Conservation (phyloP, 2,329 filamentous ascomycete genomes). For the Lachnum nothofagi region DNA sequence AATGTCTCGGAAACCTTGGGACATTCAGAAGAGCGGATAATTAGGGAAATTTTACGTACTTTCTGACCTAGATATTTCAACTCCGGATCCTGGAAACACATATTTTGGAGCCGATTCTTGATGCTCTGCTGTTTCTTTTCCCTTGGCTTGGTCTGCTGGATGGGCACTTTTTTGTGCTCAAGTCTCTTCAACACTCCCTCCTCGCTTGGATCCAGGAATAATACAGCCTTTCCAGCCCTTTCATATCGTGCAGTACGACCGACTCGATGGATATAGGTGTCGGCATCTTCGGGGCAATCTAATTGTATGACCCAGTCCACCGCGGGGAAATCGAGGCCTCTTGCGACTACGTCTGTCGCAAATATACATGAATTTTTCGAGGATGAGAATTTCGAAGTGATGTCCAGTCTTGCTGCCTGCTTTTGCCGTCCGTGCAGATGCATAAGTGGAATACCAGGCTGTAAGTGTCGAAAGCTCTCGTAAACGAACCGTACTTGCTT, state of each 20-base stretch:
- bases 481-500: constrained; percentile 97
- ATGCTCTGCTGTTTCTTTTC: constrained; percentile 86
- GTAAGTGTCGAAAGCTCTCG: constrained; percentile 85
- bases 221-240: constrained; percentile 75
- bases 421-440: constrained; percentile 94
- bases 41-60: too few species aligned
- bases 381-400: constrained; percentile 75
- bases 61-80: constrained; percentile 95
- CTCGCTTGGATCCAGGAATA: constrained; percentile 90
- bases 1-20: too few species aligned
- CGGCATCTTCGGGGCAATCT: constrained; percentile 94
- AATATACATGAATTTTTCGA: constrained; percentile 85
- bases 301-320: constrained; percentile 99
- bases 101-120: constrained; percentile 78
- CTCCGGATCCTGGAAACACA: constrained; percentile 92
- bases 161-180: constrained; percentile 82
- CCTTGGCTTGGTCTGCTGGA: constrained; percentile 79
- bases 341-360: constrained; percentile 89
- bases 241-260: constrained; percentile 93
- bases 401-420: constrained; percentile 80
- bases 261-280: constrained; percentile 96
- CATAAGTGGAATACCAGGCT: constrained; percentile 86
- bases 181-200: constrained; percentile 81
- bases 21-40: too few species aligned
- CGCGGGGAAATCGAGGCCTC: constrained; percentile 90